Evolutionary conservation across 2,329 filamentous ascomycete species (phyloP).

Genomic region (Septoria linicola): DNA sequence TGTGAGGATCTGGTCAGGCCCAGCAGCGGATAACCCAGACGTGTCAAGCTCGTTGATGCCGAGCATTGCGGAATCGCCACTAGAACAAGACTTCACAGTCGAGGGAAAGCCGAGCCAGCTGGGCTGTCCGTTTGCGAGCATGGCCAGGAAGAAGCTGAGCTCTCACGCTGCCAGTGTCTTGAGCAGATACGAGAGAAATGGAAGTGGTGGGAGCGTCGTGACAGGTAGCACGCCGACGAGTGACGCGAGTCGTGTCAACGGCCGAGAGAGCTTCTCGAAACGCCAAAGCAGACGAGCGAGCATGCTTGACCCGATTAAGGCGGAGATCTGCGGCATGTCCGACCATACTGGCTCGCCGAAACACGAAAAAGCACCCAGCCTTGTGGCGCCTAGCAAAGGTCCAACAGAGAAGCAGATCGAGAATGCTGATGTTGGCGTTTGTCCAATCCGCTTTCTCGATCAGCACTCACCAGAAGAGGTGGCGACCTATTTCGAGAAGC

Average conservation of each 20-base stretch:
- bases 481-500: slow-evolving; percentile 87
- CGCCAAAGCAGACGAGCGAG: slow-evolving; percentile 33
- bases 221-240: slow-evolving; percentile 32
- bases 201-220: slow-evolving; percentile 19
- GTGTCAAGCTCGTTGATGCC: slow-evolving; percentile 40
- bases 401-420: slow-evolving; percentile 25
- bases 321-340: slow-evolving; percentile 39
- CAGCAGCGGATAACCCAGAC: slow-evolving; percentile 41
- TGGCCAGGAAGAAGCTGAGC: slow-evolving; percentile 44
- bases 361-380: slow-evolving; percentile 16
- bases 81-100: slow-evolving; percentile 91
- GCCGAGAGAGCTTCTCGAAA: slow-evolving; percentile 45
- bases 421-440: slow-evolving; percentile 57
- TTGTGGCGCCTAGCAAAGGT: slow-evolving; percentile 13
- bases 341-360: slow-evolving; percentile 25
- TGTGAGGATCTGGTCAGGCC: slow-evolving; percentile 38
- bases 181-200: slow-evolving; percentile 37
- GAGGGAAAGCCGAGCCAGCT: slow-evolving; percentile 76
- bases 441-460: slow-evolving; percentile 88
- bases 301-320: slow-evolving; percentile 39
- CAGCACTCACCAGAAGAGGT: slow-evolving; percentile 92
- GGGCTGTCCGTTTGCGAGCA: slow-evolving; percentile 73
- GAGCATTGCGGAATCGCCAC: slow-evolving; percentile 42
- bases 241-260: slow-evolving; percentile 38
- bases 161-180: slow-evolving; percentile 43